These are phyloP conservation scores for Picochlorum sp. DNA, from an alignment of 139 green algal genomes.

Conservation along the genomic window DNA sequence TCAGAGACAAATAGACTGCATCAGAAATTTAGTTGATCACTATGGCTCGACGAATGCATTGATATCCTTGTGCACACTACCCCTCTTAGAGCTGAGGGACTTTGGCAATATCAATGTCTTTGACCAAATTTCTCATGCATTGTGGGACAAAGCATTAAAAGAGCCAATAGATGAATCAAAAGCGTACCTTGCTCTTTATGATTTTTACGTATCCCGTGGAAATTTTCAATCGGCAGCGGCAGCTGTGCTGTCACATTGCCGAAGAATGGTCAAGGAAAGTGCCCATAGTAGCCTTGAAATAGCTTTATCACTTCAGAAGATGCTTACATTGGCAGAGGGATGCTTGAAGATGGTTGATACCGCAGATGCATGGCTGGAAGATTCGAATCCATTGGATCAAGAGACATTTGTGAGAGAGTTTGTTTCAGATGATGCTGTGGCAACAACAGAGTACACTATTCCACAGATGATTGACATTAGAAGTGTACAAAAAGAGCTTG, in stretches of 20 bases:
- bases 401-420: background rate
- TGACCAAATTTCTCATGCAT: slow-evolving; percentile 4
- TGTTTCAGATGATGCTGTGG: background rate
- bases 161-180: slow-evolving; percentile 15
- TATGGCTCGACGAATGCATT: slow-evolving; percentile 12
- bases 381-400: slow-evolving; percentile 5
- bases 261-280: slow-evolving; percentile 19
- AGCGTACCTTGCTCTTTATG: slow-evolving; percentile 20
- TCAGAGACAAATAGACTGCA: slow-evolving; percentile 28
- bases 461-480: slow-evolving; percentile 19
- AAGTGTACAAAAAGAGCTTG: slow-evolving; percentile 17
- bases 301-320: background rate
- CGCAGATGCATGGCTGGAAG: slow-evolving; percentile 13
- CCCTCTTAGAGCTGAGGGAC: slow-evolving; percentile 13
- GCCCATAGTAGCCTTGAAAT: background rate
- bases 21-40: slow-evolving; percentile 21
- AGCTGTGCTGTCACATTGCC: slow-evolving; percentile 22
- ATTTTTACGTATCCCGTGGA: slow-evolving; percentile 19
- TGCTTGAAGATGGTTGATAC: background rate
- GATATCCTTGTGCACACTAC: slow-evolving; percentile 22
- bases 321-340: background rate
- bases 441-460: background rate
- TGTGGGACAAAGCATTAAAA: slow-evolving; percentile 32
- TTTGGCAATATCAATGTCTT: background rate
- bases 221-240: slow-evolving; percentile 25